Evolutionary conservation across 2,329 filamentous ascomycete species (phyloP), one percentile per base, ranked within the genome.

Genomic region (Incumbomyces lentus): DNA sequence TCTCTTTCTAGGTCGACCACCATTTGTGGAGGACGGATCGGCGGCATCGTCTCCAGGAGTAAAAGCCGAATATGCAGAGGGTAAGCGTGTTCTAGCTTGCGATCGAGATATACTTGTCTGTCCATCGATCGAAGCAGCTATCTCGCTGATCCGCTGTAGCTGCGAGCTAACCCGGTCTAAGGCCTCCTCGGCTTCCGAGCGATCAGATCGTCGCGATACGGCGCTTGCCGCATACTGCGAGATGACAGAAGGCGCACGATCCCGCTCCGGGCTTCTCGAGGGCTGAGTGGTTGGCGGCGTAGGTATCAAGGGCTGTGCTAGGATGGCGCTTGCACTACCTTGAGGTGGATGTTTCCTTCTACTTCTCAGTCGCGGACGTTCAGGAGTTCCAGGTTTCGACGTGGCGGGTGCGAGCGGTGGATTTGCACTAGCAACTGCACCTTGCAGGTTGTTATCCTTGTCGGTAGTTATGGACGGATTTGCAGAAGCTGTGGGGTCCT

Each of bases 101-200:
- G 22, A 26, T 5, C 22, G 22, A 26, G 22, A 26, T 26, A 26
- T 26, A 8, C 22, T 26, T 26, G 22, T 26, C 22, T 26, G 33
- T 6, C 18, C 17, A 13, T 14, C 26, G 17, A 37, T 36, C 3
- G 30, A 35, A 31, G 34, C 42, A 14, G 33, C 17, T 17, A 45
- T 16, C 10, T 37, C n/a, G 6, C 34, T 31, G 52, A 37, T 39
- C 51, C 13, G 58, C 59, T 8, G 58, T 49, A 16, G 60, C 53
- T 12, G 52, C 47, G 31, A 14, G 52, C 55, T 16, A 50, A 49
- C 43, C 53, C 51, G 10, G 55, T 56, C 53, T 11, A 53, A 52
- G 5, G 53, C 48, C 22, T 53, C 54, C 14, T 44, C 17, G 11
- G 41, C 35, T 50, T 56, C 30, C 51, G 47, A 2, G 22, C 36